Evolutionary conservation across 2,329 filamentous ascomycete species (phyloP).

Genomic region (Pleoardoris graminearum): DNA sequence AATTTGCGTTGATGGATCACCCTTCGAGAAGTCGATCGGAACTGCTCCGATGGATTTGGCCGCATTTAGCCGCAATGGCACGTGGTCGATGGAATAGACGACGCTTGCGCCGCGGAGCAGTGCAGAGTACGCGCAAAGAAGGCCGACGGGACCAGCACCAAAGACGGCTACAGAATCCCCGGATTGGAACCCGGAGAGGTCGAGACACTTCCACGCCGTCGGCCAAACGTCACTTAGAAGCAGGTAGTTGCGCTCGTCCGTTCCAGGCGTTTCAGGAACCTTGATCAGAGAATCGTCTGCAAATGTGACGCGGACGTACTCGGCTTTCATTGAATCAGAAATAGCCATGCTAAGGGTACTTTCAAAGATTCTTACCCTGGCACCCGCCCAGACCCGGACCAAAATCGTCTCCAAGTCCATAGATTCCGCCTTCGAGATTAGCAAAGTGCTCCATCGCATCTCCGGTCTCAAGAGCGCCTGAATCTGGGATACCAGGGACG

Average conservation of each 20-base stretch:
- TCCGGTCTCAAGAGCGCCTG: too few relatives aligned
- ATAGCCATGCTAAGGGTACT: not conserved
- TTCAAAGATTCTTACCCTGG: slow-evolving; percentile 10
- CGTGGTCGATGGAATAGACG: slow-evolving; percentile 40
- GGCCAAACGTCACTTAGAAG: slow-evolving; percentile 35
- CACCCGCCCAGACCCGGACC: slow-evolving; percentile 2
- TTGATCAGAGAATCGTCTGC: slow-evolving; percentile 17
- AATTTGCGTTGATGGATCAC: not conserved
- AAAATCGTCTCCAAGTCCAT: too few relatives aligned
- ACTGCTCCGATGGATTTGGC: slow-evolving; percentile 39
- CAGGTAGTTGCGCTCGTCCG: slow-evolving; percentile 28
- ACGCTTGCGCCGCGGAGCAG: slow-evolving; percentile 36
- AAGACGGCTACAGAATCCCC: slow-evolving; percentile 31
- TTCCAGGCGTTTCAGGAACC: slow-evolving; percentile 1
- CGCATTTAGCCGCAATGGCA: slow-evolving; percentile 19
- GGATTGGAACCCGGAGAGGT: slow-evolving; percentile 28
- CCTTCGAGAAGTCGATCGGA: slow-evolving; percentile 38
- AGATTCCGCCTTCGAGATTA: too few relatives aligned
- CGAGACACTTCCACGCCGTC: slow-evolving; percentile 28
- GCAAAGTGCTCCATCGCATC: too few relatives aligned
- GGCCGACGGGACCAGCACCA: slow-evolving; percentile 26
- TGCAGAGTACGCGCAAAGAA: slow-evolving; percentile 36
- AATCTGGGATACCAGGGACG: slow-evolving; percentile 16
- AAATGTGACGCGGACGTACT: slow-evolving; percentile 20
- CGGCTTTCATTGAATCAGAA: slow-evolving; percentile 11